Evolutionary conservation across 768 basidiomycete genomes (phyloP).

Genomic region (Daedaleopsis sinensis): DNA sequence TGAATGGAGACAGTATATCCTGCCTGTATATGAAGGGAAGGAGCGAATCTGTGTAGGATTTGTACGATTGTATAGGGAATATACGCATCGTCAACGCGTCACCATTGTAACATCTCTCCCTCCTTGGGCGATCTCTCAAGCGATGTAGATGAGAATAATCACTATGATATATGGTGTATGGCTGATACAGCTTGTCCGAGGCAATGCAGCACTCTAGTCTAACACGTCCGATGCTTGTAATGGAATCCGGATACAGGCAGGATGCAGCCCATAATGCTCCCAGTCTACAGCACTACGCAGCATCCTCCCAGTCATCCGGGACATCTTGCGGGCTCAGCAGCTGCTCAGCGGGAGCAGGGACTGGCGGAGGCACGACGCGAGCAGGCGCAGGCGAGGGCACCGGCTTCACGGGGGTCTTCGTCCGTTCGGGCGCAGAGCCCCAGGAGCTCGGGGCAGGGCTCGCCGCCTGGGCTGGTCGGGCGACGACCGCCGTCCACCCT

Average conservation of each 20-base stretch:
- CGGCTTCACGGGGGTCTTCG: slow-evolving; percentile 13
- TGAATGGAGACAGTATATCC: background rate
- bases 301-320: slow-evolving; percentile 63
- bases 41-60: background rate
- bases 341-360: slow-evolving; percentile 11
- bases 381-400: slow-evolving; percentile 18
- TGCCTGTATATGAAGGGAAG: background rate
- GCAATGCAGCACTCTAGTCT: background rate
- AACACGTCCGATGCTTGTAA: background rate
- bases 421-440: slow-evolving; percentile 8
- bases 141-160: background rate
- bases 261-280: background rate
- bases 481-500: slow-evolving; percentile 40
- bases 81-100: no score
- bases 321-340: slow-evolving; percentile 31
- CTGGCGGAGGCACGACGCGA: background rate
- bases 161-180: background rate
- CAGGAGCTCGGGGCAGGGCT: slow-evolving; percentile 18
- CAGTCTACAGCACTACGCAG: slow-evolving; percentile 30
- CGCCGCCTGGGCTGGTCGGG: slow-evolving; percentile 19
- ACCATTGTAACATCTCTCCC: no score
- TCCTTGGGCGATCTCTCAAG: no score
- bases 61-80: background rate
- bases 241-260: background rate
- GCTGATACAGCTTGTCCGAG: background rate